These are phyloP conservation scores for Calvatia gigantea DNA, from an alignment of 768 basidiomycete species.

Conservation along the genomic window DNA sequence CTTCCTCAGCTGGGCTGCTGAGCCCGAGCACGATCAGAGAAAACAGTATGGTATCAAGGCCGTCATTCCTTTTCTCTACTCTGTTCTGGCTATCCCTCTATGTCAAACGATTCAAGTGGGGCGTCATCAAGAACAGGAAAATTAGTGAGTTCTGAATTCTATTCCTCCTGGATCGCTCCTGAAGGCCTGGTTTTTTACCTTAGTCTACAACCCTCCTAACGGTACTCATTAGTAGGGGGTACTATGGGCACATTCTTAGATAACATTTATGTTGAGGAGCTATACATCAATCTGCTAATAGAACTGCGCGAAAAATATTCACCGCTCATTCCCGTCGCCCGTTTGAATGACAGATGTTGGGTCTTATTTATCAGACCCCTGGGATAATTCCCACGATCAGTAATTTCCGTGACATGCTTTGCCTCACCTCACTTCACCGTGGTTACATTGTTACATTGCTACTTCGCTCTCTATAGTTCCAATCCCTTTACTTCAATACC, in stretches of 20 bases:
- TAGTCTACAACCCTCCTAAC: constrained; percentile 64
- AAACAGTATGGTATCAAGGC: constrained; percentile 98
- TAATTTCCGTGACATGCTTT: background rate
- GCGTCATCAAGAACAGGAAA: constrained; percentile 89
- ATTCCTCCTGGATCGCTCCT: background rate
- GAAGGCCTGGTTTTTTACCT: constrained; percentile 7
- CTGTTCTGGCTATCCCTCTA: constrained; percentile 80
- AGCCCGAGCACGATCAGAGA: constrained; percentile 96
- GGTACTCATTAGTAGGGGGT: constrained; percentile 47
- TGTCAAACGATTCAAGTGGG: constrained; percentile 96
- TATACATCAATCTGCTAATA: constrained; percentile 20
- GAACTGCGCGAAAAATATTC: constrained; percentile 15
- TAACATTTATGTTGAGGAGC: constrained; percentile 17
- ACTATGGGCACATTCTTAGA: constrained; percentile 21
- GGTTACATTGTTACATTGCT: background rate
- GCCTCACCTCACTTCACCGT: background rate
- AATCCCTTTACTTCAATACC: background rate
- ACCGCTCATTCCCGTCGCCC: background rate
- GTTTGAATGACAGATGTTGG: background rate
- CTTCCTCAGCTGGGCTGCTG: constrained; percentile 95
- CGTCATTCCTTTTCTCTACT: constrained; percentile 86
- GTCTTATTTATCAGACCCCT: background rate
- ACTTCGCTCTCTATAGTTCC: background rate
- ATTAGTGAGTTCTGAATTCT: constrained; percentile 53
- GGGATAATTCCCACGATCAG: background rate